A percentile compares a stretch with the other conserved stretches of the same genome.
Conservation (phyloP, 2,329 filamentous ascomycete genomes). For the Chrysoporthe puriensis region DNA sequence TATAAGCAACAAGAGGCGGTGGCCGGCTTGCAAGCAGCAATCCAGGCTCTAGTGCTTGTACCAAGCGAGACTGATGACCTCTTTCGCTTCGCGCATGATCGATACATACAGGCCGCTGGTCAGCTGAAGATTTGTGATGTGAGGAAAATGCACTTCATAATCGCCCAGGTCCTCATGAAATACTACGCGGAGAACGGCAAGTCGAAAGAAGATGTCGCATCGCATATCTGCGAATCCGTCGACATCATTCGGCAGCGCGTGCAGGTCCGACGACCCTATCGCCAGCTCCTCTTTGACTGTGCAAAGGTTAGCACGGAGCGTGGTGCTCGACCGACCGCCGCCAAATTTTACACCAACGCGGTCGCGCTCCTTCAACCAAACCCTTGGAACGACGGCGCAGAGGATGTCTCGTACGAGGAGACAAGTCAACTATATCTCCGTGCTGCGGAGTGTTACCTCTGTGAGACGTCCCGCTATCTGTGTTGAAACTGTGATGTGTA, state of each 20-base stretch:
- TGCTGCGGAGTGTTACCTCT: constrained; percentile 78
- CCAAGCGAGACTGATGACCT: constrained; percentile 82
- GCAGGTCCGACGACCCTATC: constrained; percentile 64
- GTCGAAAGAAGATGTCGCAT: constrained; percentile 72
- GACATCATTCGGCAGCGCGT: constrained; percentile 73
- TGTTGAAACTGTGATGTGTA: constrained; percentile 37
- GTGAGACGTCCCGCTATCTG: neutral
- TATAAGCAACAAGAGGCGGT: constrained; percentile 71
- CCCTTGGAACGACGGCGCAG: constrained; percentile 71
- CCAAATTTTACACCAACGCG: constrained; percentile 79
- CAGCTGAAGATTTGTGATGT: constrained; percentile 70
- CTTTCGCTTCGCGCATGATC: constrained; percentile 87
- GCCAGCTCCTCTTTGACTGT: constrained; percentile 77
- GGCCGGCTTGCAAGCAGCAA: constrained; percentile 77
- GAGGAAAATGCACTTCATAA: constrained; percentile 87
- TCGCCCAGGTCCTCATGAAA: constrained; percentile 79
- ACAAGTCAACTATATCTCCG: constrained; percentile 79
- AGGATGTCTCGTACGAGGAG: constrained; percentile 84
- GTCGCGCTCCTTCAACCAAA: constrained; percentile 77
- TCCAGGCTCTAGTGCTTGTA: constrained; percentile 80
- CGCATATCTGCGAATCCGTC: constrained; percentile 79
- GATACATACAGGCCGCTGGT: constrained; percentile 77
- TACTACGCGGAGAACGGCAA: constrained; percentile 65
- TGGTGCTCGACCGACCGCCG: constrained; percentile 78
- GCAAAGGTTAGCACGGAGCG: constrained; percentile 80